These are phyloP conservation scores for Discostella stelligeroides DNA, from an alignment of 108 stramenopile species.

Conservation along the genomic window DNA sequence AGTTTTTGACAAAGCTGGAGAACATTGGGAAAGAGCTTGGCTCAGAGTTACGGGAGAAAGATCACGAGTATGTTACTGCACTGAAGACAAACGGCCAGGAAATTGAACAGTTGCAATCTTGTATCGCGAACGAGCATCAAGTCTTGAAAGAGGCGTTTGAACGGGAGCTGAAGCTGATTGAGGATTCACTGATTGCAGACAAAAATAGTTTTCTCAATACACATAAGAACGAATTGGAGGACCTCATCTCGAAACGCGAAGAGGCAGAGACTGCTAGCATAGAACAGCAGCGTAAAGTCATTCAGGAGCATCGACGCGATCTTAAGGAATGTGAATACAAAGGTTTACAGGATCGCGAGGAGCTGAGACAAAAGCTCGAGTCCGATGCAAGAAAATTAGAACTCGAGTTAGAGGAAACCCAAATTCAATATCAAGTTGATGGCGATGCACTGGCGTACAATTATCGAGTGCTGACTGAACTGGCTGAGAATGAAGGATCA, in stretches of 20 bases:
- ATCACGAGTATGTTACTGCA: constrained; percentile 49
- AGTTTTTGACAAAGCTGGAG: constrained; percentile 34
- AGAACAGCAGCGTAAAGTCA: constrained; percentile 26
- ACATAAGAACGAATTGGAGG: constrained; percentile 31
- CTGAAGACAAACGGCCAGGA: constrained; percentile 43
- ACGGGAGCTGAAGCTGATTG: constrained; percentile 36
- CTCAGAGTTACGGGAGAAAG: constrained; percentile 38
- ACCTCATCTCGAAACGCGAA: constrained; percentile 36
- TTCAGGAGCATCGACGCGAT: constrained; percentile 26
- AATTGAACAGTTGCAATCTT: constrained; percentile 30
- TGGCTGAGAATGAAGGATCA: constrained; percentile 29
- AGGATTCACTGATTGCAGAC: constrained; percentile 40
- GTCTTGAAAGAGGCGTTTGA: constrained; percentile 39
- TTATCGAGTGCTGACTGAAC: constrained; percentile 43
- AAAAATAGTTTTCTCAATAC: constrained; percentile 15
- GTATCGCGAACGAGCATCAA: constrained; percentile 34
- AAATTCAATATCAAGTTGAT: constrained; percentile 36
- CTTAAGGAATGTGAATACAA: constrained; percentile 34
- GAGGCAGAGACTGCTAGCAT: constrained; percentile 21
- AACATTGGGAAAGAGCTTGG: constrained; percentile 29
- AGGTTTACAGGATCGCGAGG: constrained; percentile 19
- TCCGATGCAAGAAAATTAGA: constrained; percentile 30
- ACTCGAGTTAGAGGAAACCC: constrained; percentile 38
- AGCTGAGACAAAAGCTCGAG: constrained; percentile 32
- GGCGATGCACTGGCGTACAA: constrained; percentile 47